Conservation (phyloP, 1,284 basidiomycete species). For the Apiotrichum mycotoxinovorans region DNA sequence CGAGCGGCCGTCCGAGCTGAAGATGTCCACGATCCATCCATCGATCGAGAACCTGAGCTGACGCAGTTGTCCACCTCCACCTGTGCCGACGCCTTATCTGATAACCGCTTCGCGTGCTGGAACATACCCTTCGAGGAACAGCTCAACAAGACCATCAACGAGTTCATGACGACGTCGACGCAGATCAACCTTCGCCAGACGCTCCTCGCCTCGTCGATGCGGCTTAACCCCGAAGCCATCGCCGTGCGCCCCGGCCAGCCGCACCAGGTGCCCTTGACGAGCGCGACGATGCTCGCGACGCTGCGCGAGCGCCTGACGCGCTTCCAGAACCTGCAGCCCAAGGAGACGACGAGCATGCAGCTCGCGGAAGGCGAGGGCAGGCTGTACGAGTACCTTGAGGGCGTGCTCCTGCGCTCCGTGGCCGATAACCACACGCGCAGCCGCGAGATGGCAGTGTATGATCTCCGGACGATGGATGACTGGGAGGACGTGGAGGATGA, state of each 20-base stretch:
- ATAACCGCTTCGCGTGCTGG: no score
- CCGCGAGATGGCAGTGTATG: slow-evolving; percentile 24
- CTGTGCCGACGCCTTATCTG: no score
- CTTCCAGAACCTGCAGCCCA: slow-evolving; percentile 39
- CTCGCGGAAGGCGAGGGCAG: slow-evolving; percentile 41
- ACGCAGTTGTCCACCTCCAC: no score
- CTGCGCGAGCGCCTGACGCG: slow-evolving; percentile 41
- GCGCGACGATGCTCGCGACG: slow-evolving; percentile 33
- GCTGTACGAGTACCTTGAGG: slow-evolving; percentile 50
- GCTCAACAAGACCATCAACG: slow-evolving; percentile 38
- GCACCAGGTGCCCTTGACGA: slow-evolving; percentile 48
- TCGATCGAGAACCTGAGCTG: no score
- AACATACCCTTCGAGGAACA: slow-evolving; percentile 1
- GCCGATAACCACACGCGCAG: slow-evolving; percentile 22
- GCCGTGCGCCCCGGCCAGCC: slow-evolving; percentile 17
- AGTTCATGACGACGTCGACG: slow-evolving; percentile 31
- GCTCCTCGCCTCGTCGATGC: slow-evolving; percentile 71
- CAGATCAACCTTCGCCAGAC: slow-evolving; percentile 66
- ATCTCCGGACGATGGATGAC: slow-evolving; percentile 23
- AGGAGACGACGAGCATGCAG: slow-evolving; percentile 14
- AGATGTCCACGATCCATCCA: no score
- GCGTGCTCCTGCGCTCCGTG: slow-evolving; percentile 28
- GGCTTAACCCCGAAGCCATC: slow-evolving; percentile 55
- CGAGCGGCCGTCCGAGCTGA: no score
- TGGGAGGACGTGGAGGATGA: slow-evolving; percentile 25